These are phyloP conservation scores for Lyophyllum atratum DNA, from an alignment of 768 basidiomycete species.

Conservation along the genomic window DNA sequence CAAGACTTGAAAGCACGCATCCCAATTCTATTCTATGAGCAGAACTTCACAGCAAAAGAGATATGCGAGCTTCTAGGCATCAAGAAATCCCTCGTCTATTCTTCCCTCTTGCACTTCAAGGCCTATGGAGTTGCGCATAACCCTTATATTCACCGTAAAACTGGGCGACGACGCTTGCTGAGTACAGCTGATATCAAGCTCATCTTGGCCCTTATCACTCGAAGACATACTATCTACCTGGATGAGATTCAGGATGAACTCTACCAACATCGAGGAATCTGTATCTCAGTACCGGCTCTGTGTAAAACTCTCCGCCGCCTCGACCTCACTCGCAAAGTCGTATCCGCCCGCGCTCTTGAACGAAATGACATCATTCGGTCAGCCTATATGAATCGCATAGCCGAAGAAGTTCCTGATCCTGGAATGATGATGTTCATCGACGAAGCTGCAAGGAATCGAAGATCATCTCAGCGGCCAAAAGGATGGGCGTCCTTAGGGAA, in stretches of 20 bases:
- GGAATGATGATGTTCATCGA: slow-evolving; percentile 20
- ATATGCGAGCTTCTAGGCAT: not conserved
- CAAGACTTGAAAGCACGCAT: not conserved
- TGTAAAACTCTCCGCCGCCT: not conserved
- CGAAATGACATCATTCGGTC: not conserved
- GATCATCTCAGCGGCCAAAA: not conserved
- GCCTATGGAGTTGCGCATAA: not conserved
- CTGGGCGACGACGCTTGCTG: not conserved
- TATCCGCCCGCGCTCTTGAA: not conserved
- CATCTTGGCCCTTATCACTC: not conserved
- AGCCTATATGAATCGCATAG: not conserved
- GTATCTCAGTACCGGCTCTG: not conserved
- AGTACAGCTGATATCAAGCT: not conserved
- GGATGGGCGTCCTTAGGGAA: slow-evolving; percentile 8
- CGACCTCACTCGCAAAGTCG: not conserved
- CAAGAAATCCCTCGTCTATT: not conserved
- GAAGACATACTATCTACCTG: not conserved
- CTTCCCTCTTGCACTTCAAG: not conserved
- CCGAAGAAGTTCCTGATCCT: not conserved
- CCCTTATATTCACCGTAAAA: not conserved
- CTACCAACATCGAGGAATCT: not conserved
- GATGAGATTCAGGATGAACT: not conserved
- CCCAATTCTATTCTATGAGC: not conserved
- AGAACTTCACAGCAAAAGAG: not conserved
- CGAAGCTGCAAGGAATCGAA: slow-evolving; percentile 15